Conservation (phyloP, 345 rosid genomes). For the Gossypium arboreum region DNA sequence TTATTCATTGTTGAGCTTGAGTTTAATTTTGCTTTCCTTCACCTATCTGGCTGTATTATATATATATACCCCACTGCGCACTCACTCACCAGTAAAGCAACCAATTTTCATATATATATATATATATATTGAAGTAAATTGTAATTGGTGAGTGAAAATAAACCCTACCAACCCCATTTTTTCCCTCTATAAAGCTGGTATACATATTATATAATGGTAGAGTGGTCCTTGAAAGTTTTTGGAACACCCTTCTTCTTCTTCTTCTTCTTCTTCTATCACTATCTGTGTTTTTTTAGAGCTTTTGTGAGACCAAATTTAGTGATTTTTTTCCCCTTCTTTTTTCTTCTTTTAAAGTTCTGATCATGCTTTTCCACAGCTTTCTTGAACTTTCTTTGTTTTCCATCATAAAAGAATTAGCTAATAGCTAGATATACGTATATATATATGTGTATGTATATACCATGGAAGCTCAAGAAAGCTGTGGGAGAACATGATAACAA, state of each 20-base stretch:
- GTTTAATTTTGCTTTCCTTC: neutral
- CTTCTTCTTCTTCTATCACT: neutral
- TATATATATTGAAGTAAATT: constrained; percentile 16
- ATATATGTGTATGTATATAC: neutral
- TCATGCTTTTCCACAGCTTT: constrained; percentile 93
- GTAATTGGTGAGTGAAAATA: constrained; percentile 19
- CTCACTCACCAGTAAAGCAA: constrained; percentile 31
- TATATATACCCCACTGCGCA: constrained; percentile 39
- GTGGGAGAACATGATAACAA: constrained; percentile 76
- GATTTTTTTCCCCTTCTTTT: neutral
- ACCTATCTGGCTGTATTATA: constrained; percentile 3
- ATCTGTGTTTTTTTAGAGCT: neutral
- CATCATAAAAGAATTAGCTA: neutral
- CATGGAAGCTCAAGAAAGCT: constrained; percentile 76
- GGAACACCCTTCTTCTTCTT: constrained; percentile 22
- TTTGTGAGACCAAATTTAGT: constrained; percentile 14
- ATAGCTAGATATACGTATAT: neutral
- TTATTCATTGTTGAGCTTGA: neutral
- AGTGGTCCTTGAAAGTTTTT: constrained; percentile 48
- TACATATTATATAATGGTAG: constrained; percentile 34
- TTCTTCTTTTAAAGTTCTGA: constrained; percentile 33
- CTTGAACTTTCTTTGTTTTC: constrained; percentile 57
- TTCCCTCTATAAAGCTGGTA: constrained; percentile 46
- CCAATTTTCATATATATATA: neutral
- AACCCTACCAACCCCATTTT: constrained; percentile 30